Evolutionary conservation across 305 asterid genomes (phyloP).

Genomic region (Solanum hybrid): DNA sequence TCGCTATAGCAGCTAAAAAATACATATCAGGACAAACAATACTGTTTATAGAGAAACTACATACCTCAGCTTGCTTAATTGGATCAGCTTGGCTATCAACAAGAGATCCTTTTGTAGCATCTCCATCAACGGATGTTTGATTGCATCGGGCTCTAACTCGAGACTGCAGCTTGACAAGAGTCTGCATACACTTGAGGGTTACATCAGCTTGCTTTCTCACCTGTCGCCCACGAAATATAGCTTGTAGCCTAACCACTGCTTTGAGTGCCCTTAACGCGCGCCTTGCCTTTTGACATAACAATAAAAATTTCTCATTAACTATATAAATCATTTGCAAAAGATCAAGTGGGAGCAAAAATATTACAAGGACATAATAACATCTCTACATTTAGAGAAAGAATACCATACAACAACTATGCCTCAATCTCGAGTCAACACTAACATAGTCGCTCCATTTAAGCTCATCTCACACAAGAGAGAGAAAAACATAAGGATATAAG

Average conservation of each 20-base stretch:
- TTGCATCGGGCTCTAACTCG: constrained; percentile 59
- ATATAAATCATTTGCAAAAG: background rate
- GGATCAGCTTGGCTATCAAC: constrained; percentile 34
- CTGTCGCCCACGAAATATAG: constrained; percentile 72
- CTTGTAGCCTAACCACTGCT: constrained; percentile 83
- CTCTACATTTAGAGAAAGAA: background rate
- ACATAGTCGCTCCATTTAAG: background rate
- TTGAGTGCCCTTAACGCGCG: constrained; percentile 83
- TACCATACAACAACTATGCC: background rate
- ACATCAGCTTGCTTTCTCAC: constrained; percentile 82
- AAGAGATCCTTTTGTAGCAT: background rate
- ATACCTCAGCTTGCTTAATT: constrained; percentile 55
- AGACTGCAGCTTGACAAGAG: constrained; percentile 82
- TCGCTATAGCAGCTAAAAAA: background rate
- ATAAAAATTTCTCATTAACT: background rate
- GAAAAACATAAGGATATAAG: background rate
- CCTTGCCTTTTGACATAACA: constrained; percentile 49
- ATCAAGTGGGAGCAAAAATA: background rate
- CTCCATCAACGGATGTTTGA: constrained; percentile 29
- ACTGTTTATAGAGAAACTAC: background rate
- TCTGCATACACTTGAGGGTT: constrained; percentile 85
- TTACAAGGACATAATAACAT: background rate
- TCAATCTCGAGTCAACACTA: background rate
- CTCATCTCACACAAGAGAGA: background rate
- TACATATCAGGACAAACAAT: background rate